Base-by-base conservation (phyloP, 2,329 filamentous ascomycete species). In the Colletotrichum nymphaeae region DNA sequence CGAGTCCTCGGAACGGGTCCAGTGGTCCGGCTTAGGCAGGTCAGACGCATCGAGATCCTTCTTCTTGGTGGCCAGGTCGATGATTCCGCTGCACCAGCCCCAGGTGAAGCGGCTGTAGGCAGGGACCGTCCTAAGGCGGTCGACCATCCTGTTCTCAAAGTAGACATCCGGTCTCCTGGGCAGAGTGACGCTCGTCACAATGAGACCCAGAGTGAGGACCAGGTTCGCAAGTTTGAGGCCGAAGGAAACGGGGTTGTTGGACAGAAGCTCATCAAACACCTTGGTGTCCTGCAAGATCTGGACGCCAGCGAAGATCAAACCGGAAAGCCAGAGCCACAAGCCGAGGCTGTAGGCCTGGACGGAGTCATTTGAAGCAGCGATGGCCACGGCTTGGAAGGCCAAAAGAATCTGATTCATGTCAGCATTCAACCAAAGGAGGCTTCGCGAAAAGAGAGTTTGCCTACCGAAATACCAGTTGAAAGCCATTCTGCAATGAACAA, bases 121-220 rank as follows among this genome's bases (percentile, higher is more conserved):
- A 2, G 91, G 91, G 4, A 85, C 86, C 0, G 91, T 92, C 76
- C 86, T 87, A 82, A 93, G 87, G 19, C 85, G 84, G 78, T 95
- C 93, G 37, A 96, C 91, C 4, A 86, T 79, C 59, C 86, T 84
- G 30, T 86, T 90, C 52, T 91, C 75, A 77, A 87, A 84, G 78
- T 87, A 94, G 22, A 95, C 90, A 66, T 91, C 86, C 4, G 93
- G 93, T 12, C 93, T 87, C 56, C 93, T 88, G 4, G 92, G 92
- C 16, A 95, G 83, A 1, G 87, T 85, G 14, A 92, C 74, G 75
- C 87, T 88, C 19, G 85, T 81, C 57, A 88, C 75, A 16, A 83
- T 81, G 22, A 90, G 81, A n/a, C 81, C 77, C n/a, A 90, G 35
- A 16, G 84, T 80, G 12, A 84, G 79, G 9, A 79, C 80, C 24